These are phyloP conservation scores for Ceratocystis destructans DNA, from an alignment of 2,329 filamentous ascomycete species.

Conservation along the genomic window DNA sequence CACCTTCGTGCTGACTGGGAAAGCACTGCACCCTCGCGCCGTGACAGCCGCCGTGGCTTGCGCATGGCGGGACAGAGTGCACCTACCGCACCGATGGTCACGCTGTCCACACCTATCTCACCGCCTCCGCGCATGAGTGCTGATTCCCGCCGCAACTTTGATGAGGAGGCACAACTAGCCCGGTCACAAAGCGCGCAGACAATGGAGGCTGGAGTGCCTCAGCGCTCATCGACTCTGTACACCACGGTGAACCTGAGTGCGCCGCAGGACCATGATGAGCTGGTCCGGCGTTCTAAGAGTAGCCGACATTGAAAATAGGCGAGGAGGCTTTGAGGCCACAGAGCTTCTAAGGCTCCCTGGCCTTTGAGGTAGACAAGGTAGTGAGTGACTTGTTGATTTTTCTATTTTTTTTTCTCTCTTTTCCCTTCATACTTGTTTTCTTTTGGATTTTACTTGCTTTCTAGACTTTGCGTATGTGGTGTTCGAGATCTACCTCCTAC, in stretches of 20 bases:
- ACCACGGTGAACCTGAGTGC: slow-evolving; percentile 7
- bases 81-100: slow-evolving; percentile 25
- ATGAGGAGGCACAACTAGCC: slow-evolving; percentile 30
- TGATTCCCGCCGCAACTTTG: slow-evolving; percentile 28
- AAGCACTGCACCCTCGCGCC: slow-evolving; percentile 24
- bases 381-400: not conserved
- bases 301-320: slow-evolving; percentile 11
- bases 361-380: not conserved
- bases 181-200: slow-evolving; percentile 13
- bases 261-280: slow-evolving; percentile 10
- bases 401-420: not conserved
- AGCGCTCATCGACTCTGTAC: not conserved
- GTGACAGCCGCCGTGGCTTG: slow-evolving; percentile 35
- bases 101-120: slow-evolving; percentile 20
- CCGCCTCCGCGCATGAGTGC: slow-evolving; percentile 21
- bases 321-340: not conserved
- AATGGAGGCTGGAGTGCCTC: not conserved
- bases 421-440: not conserved
- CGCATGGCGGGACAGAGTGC: slow-evolving; percentile 35
- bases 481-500: not conserved
- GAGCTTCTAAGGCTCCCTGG: too few relatives aligned
- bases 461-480: not conserved
- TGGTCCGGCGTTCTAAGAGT: slow-evolving; percentile 16
- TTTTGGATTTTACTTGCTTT: not conserved
- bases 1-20: slow-evolving; percentile 13